Conservation (phyloP, 768 basidiomycete species). For the Solioccasus polychromus region DNA sequence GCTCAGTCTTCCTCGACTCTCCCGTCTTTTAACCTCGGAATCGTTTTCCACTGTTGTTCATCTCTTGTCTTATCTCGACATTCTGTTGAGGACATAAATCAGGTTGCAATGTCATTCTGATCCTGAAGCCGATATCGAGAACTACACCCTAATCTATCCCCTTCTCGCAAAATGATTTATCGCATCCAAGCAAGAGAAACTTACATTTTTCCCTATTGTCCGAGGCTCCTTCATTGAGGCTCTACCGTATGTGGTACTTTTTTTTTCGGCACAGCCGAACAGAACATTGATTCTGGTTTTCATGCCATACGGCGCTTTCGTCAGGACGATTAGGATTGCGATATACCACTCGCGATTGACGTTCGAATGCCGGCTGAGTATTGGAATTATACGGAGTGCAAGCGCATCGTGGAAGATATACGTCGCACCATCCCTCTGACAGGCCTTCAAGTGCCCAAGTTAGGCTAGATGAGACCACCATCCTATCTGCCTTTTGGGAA, state of each 20-base stretch:
- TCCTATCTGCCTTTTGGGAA: too few species aligned
- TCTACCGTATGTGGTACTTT: too few species aligned
- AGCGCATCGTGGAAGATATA: too few species aligned
- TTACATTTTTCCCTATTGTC: conserved; percentile 5
- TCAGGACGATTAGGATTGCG: too few species aligned
- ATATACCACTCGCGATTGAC: too few species aligned
- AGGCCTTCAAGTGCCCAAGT: too few species aligned
- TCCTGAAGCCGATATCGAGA: neutral
- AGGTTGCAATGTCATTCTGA: conserved; percentile 17
- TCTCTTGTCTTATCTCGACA: conserved; percentile 9
- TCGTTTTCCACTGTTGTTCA: conserved; percentile 17
- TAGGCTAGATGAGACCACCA: too few species aligned
- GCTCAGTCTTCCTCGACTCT: conserved; percentile 9
- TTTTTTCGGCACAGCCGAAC: conserved; percentile 15
- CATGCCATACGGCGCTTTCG: too few species aligned
- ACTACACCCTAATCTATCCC: conserved; percentile 12
- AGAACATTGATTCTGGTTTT: conserved; percentile 5
- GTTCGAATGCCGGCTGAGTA: too few species aligned
- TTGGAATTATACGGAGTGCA: too few species aligned
- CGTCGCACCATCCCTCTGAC: too few species aligned
- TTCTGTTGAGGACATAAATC: conserved; percentile 13
- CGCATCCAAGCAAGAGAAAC: neutral
- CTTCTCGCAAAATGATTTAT: conserved; percentile 17
- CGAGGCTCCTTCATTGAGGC: conserved; percentile 11
- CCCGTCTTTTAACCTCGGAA: conserved; percentile 14